Percentiles rank a stretch among this genome's conserved stretches.
Evolutionary conservation across 805 yeast genomes (phyloP).

Genomic region (Candida sakaeoensis): DNA sequence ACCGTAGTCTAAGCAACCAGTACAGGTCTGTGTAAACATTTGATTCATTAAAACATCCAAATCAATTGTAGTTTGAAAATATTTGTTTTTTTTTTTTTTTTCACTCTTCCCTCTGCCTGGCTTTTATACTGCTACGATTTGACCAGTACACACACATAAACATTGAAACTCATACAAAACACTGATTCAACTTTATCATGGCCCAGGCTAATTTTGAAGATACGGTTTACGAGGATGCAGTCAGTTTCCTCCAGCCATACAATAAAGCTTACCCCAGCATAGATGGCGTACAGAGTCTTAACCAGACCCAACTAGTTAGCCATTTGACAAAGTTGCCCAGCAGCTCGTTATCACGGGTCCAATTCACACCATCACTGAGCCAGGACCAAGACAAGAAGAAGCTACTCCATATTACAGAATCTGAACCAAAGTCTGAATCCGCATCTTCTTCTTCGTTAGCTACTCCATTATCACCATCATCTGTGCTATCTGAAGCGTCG

Average conservation of each 20-base stretch:
- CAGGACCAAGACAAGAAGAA: too few species aligned
- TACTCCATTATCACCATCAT: constrained; percentile 1
- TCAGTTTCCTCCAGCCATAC: constrained; percentile 4
- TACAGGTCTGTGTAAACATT: constrained; percentile 17
- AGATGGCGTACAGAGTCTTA: constrained; percentile 3
- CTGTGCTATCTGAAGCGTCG: constrained; percentile 8
- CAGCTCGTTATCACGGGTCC: constrained; percentile 5
- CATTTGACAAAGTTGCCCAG: constrained; percentile 9
- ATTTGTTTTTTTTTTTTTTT: neutral
- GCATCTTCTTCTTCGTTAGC: too few species aligned
- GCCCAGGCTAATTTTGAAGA: constrained; percentile 4
- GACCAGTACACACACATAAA: neutral
- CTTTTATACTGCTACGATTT: neutral
- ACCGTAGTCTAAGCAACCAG: constrained; percentile 10
- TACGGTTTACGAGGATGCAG: constrained; percentile 9
- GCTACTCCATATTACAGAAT: too few species aligned
- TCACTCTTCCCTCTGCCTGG: neutral
- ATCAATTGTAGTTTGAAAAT: constrained; percentile 4
- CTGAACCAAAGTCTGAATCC: too few species aligned
- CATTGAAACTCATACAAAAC: too few species aligned
- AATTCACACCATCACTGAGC: neutral
- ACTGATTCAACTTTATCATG: constrained; percentile 1
- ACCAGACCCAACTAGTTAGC: neutral
- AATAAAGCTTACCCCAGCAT: neutral
- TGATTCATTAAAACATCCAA: constrained; percentile 11